Percentiles rank a stretch among this genome's conserved stretches.
Conservation (phyloP, 139 green algal species). For the Haematococcus sp. region DNA sequence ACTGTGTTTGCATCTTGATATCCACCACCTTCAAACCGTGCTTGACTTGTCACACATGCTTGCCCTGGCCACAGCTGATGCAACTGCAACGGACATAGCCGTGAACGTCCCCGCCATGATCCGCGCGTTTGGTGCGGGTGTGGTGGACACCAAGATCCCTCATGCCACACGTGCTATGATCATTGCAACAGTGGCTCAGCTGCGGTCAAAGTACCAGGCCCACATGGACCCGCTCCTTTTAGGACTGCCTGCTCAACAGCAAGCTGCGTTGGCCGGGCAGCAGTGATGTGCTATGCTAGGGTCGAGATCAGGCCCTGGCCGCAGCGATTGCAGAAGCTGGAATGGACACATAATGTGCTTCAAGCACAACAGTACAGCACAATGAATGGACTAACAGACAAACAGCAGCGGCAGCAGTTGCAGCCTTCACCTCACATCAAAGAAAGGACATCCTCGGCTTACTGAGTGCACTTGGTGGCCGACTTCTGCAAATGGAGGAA, state of each 20-base stretch:
- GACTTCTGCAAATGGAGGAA: not conserved
- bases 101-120: not conserved
- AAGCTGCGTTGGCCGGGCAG: not conserved
- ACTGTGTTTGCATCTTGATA: no score
- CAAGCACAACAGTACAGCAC: not conserved
- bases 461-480: not conserved
- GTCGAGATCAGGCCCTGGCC: not conserved
- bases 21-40: no score
- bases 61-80: slow-evolving; percentile 7
- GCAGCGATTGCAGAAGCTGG: not conserved
- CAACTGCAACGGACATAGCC: not conserved
- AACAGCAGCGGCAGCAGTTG: no score
- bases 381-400: no score
- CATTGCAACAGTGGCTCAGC: not conserved
- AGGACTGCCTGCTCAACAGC: not conserved
- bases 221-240: not conserved
- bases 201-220: not conserved
- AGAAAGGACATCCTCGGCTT: not conserved
- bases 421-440: no score
- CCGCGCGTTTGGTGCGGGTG: not conserved
- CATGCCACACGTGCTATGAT: not conserved
- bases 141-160: not conserved
- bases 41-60: no score
- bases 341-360: not conserved
- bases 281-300: not conserved